phyloP scores from a whole-genome alignment of 371 early-diverging fungal species.

The Parasitella parasitica region DNA sequence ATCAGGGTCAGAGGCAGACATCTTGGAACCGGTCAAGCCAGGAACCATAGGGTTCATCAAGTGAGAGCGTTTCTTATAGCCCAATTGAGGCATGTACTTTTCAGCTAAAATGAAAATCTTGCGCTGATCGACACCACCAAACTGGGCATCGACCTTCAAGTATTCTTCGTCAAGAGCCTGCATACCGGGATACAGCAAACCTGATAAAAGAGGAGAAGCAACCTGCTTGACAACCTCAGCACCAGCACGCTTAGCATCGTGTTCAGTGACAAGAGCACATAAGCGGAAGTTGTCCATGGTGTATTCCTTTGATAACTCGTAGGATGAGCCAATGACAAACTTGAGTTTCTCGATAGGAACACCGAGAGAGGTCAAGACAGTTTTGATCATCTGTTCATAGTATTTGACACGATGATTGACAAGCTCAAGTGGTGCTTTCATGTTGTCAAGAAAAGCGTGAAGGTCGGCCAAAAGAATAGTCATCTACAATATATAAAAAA shows the following conservation, averaged over 20 bases:
- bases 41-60: slow-evolving; percentile 99
- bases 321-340: slow-evolving; percentile 93
- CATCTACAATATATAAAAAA: slow-evolving; percentile 62
- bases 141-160: slow-evolving; percentile 97
- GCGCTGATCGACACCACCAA: slow-evolving; percentile 99
- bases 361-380: slow-evolving; percentile 87
- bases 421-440: slow-evolving; percentile 97
- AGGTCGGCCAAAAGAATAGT: slow-evolving; percentile 97
- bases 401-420: slow-evolving; percentile 90
- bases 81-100: slow-evolving; percentile 94
- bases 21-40: slow-evolving; percentile 96
- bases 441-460: slow-evolving; percentile 99
- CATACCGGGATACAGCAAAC: slow-evolving; percentile 98
- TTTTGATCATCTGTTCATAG: slow-evolving; percentile 94
- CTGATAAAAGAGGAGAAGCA: slow-evolving; percentile 91
- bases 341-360: slow-evolving; percentile 91
- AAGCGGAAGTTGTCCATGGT: slow-evolving; percentile 95
- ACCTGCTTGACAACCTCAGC: slow-evolving; percentile 99
- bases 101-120: slow-evolving; percentile 99
- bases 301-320: slow-evolving; percentile 89
- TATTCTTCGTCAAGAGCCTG: slow-evolving; percentile 99
- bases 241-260: slow-evolving; percentile 99
- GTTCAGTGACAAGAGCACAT: slow-evolving; percentile 87
- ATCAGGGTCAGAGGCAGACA: slow-evolving; percentile 97
- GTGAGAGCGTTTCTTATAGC: slow-evolving; percentile 98